Evolutionary conservation across 257 asterid species (phyloP), one percentile per base, ranked within the genome.

Genomic region (Perilla frutescens): DNA sequence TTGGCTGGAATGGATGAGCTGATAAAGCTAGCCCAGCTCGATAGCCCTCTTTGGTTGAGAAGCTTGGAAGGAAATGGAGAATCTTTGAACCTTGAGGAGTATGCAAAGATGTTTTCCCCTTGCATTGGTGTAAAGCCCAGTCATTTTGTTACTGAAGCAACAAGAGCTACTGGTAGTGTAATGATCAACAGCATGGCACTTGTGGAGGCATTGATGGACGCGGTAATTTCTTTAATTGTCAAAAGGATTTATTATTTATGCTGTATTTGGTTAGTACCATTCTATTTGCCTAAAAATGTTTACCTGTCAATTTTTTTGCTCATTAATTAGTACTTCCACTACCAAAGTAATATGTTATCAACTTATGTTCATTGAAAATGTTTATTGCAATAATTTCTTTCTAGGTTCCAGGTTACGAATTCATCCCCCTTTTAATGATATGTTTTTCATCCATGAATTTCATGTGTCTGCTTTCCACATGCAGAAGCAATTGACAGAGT

Each of bases 1-100:
- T 45, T 83, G 79, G 85, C 84, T 56, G 94, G 87, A 3, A 91
- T 83, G 90, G 86, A 86, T 54, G 97, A 93, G 80, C 82, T 93
- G 70, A 59, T 89, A 45, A 91, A 82, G 84, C 76, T 93, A 34
- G 82, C 87, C 20, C 96, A 91, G 73, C 68, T 84, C 6, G 88
- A 84, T 74, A 74, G 73, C 64, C 96, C 96, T 34, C 75, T 91
- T 13, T 93, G 98, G 98, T 62, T 81, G 57, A 77, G 71, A 76
- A 84, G 73, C 76, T 62, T 68, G 47, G 89, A 84, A 63, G 96
- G 87, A 49, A 67, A 41, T 45, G 89, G 82, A 7, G 93, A 89
- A 48, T 45, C 80, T 2, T 74, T 93, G 82, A 91, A 87, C 56
- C 77, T 82, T 50, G 96, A 87, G 48, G 98, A 93, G 80, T 93